phyloP scores from a whole-genome alignment of 495 filamentous ascomycete species.

The Pseudomonodictys pantanalensis region DNA sequence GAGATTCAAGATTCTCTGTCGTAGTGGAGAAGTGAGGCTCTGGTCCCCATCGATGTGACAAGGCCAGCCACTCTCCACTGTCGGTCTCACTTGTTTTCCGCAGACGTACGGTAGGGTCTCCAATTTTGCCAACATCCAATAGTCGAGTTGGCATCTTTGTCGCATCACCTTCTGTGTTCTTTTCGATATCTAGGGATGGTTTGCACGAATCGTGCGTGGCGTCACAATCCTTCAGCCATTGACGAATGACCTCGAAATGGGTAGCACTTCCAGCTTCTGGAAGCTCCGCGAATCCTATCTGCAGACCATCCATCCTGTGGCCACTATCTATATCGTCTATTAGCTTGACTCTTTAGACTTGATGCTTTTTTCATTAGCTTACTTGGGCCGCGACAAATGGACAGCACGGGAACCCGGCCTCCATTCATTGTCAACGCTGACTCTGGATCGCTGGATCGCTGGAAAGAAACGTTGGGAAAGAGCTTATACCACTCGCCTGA shows the following conservation, averaged over 20 bases:
- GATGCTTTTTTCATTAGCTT: background rate
- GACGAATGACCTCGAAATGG: background rate
- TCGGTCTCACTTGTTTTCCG: background rate
- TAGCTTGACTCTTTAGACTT: too few relatives aligned
- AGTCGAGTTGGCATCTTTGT: background rate
- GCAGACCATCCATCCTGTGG: background rate
- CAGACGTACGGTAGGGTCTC: background rate
- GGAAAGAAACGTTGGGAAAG: too few relatives aligned
- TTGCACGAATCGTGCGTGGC: background rate
- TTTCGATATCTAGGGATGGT: background rate
- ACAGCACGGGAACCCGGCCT: background rate
- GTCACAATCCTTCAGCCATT: background rate
- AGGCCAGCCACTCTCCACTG: background rate
- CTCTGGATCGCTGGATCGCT: background rate
- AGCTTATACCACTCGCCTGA: background rate
- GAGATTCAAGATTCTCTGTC: background rate
- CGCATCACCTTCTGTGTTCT: background rate
- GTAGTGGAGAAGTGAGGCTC: background rate
- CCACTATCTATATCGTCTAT: background rate
- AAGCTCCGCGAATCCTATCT: background rate
- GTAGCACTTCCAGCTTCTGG: background rate
- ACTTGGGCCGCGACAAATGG: background rate
- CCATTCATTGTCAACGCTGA: background rate
- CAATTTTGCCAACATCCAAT: background rate
- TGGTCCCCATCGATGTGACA: slow-evolving; percentile 1